phyloP scores from a whole-genome alignment of 192 early-diverging fungal species.

The Coemansia sp. region DNA sequence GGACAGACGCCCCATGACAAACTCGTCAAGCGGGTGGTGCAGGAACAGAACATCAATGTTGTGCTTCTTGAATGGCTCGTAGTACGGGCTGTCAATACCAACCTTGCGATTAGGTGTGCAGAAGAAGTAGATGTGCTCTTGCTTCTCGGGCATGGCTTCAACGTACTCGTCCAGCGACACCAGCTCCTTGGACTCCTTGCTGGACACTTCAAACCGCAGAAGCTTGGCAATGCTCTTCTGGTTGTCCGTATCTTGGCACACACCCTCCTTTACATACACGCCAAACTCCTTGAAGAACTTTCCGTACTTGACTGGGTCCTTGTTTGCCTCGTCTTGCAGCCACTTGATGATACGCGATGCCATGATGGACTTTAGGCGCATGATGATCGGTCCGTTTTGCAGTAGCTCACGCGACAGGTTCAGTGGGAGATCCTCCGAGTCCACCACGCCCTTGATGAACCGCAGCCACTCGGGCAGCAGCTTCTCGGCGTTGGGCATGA shows the following conservation, averaged over 20 bases:
- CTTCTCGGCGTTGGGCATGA: constrained; percentile 86
- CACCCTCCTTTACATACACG: constrained; percentile 80
- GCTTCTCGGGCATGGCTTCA: constrained; percentile 82
- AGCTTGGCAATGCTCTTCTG: constrained; percentile 76
- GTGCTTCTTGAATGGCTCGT: constrained; percentile 83
- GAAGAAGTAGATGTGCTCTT: constrained; percentile 87
- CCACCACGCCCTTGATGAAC: constrained; percentile 93
- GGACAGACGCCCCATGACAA: constrained; percentile 68
- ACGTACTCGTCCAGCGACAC: constrained; percentile 77
- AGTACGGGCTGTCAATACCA: constrained; percentile 82
- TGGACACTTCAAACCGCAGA: constrained; percentile 77
- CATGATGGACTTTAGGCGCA: constrained; percentile 83
- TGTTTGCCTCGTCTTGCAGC: constrained; percentile 66
- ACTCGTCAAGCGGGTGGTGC: constrained; percentile 74
- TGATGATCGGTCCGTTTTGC: constrained; percentile 81
- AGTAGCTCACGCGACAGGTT: constrained; percentile 98
- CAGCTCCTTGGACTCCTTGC: constrained; percentile 46
- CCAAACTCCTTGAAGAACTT: constrained; percentile 76
- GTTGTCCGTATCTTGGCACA: constrained; percentile 77
- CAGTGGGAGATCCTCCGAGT: constrained; percentile 95
- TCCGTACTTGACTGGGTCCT: constrained; percentile 64
- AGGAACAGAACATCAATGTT: constrained; percentile 89
- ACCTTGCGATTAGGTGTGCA: constrained; percentile 71
- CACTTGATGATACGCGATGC: constrained; percentile 87
- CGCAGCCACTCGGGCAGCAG: constrained; percentile 86